A percentile compares a stretch with the other conserved stretches of the same genome.
phyloP scores from a whole-genome alignment of 768 basidiomycete species.

The Sporobolomyces pararoseus region DNA sequence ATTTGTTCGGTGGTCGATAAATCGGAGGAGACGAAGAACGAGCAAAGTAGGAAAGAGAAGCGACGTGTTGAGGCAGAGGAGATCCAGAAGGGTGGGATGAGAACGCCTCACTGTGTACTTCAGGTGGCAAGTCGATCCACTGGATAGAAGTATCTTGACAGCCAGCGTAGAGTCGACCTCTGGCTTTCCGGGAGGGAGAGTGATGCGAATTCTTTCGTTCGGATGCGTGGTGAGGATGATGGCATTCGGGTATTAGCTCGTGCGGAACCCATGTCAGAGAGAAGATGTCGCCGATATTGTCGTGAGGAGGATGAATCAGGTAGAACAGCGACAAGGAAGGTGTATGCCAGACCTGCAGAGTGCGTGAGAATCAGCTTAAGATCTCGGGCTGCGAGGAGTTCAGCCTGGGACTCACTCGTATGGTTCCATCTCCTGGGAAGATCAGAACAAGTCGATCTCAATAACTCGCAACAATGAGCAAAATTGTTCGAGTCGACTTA shows the following conservation, averaged over 20 bases:
- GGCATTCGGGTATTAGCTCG: slow-evolving; percentile 14
- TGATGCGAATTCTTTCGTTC: neutral
- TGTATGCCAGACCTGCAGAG: slow-evolving; percentile 49
- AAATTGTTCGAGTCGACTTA: slow-evolving; percentile 11
- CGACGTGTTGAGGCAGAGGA: slow-evolving; percentile 26
- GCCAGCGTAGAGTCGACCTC: slow-evolving; percentile 28
- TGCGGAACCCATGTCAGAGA: slow-evolving; percentile 48
- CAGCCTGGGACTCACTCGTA: slow-evolving; percentile 9
- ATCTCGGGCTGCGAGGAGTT: neutral
- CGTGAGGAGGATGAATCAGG: slow-evolving; percentile 50
- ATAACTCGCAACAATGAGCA: neutral
- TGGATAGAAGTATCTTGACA: slow-evolving; percentile 41
- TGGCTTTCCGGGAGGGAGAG: neutral
- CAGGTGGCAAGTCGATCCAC: slow-evolving; percentile 40
- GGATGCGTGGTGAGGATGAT: slow-evolving; percentile 9
- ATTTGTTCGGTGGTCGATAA: slow-evolving; percentile 40
- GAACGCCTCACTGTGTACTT: slow-evolving; percentile 23
- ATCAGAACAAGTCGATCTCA: neutral
- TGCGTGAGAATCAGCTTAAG: neutral
- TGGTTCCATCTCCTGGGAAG: neutral
- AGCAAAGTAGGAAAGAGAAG: slow-evolving; percentile 14
- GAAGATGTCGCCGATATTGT: slow-evolving; percentile 52
- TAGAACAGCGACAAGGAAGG: slow-evolving; percentile 48
- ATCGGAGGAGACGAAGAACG: slow-evolving; percentile 37
- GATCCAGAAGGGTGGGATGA: slow-evolving; percentile 10